phyloP scores from a whole-genome alignment of 1,284 basidiomycete genomes.

The Trametes versicolor region DNA sequence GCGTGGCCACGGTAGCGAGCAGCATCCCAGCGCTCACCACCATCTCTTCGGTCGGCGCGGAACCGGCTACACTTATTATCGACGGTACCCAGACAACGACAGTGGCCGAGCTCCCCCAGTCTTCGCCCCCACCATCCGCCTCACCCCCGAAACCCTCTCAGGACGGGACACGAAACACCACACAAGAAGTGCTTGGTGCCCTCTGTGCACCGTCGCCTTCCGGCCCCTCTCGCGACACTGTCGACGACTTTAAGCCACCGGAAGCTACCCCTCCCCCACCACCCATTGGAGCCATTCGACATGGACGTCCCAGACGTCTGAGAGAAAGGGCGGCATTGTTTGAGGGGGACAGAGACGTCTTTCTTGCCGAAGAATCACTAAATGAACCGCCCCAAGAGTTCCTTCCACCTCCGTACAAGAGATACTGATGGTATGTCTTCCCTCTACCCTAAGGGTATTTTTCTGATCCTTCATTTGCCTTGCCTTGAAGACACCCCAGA shows the following conservation, averaged over 20 bases:
- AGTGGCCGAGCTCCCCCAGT: neutral
- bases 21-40: neutral
- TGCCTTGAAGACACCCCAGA: neutral
- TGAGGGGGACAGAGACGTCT: slow-evolving; percentile 18
- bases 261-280: neutral
- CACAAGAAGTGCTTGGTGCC: neutral
- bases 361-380: slow-evolving; percentile 20
- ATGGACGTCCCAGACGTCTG: neutral
- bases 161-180: neutral
- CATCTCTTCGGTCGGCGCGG: neutral
- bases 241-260: neutral
- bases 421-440: slow-evolving; percentile 3
- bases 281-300: neutral
- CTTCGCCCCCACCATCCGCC: neutral
- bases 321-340: neutral
- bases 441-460: too few relatives aligned
- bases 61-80: neutral
- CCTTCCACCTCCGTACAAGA: slow-evolving; percentile 17
- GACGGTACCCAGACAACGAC: neutral
- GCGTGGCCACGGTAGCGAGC: neutral
- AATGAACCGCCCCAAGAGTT: neutral
- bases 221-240: neutral
- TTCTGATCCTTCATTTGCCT: neutral
- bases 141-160: slow-evolving; percentile 8
- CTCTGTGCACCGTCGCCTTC: neutral